Evolutionary conservation across 2,329 filamentous ascomycete species (phyloP).

Genomic region (Neopestalotiopsis sp.): DNA sequence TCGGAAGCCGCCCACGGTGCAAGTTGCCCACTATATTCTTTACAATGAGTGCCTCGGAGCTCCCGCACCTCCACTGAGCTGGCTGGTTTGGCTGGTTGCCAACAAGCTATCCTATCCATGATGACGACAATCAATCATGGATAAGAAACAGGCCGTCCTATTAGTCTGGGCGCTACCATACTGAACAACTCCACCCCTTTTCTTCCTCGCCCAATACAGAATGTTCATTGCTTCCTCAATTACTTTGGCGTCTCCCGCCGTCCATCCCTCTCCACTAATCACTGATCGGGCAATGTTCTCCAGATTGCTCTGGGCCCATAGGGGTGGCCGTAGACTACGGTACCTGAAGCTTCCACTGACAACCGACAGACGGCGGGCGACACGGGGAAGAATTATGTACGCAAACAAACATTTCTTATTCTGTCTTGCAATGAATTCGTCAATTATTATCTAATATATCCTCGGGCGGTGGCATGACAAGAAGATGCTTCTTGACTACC

Average conservation of each 20-base stretch:
- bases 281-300: conserved; percentile 7
- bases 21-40: conserved; percentile 3
- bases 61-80: conserved; percentile 9
- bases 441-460: too few species aligned
- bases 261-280: neutral
- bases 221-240: conserved; percentile 4
- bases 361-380: conserved; percentile 4
- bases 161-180: neutral
- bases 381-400: neutral
- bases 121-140: conserved; percentile 13
- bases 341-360: neutral
- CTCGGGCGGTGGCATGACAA: too few species aligned
- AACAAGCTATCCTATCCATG: neutral
- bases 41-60: conserved; percentile 5
- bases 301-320: conserved; percentile 3
- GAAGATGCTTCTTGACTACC: too few species aligned
- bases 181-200: neutral
- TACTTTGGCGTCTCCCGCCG: conserved; percentile 10
- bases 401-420: neutral
- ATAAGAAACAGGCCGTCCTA: neutral
- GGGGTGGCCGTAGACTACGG: neutral
- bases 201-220: conserved; percentile 9
- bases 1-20: neutral
- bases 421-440: too few species aligned
- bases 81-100: neutral